Evolutionary conservation across 1,284 basidiomycete genomes (phyloP), one percentile per base, ranked within the genome.

Genomic region (Heterobasidion annosum): DNA sequence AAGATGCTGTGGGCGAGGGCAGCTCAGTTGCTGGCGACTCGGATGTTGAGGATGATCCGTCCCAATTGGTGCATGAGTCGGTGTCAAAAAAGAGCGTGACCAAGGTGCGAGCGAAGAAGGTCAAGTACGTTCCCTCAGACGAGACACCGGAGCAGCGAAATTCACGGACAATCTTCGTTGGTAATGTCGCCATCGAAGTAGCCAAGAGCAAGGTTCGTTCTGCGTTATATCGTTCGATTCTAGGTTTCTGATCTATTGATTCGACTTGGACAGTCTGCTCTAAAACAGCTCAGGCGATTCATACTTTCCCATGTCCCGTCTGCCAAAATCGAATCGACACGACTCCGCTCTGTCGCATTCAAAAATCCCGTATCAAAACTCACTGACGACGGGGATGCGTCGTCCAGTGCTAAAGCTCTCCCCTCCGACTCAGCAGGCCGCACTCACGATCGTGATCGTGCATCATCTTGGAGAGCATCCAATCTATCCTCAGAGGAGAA

Each of bases 281-380:
- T 78, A 68, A 90, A 90, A 63, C 78, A 82, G 62, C 71, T 94
- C 18, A 82, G 82, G 57, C 76, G 79, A 34, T 87, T 93, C 65
- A 76, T 96, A 57, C 71, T 90, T 25, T 72, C 81, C 1, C 78
- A 81, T 56, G 76, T 88, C 1, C 83, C 89, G 10, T 67, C 75
- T 0, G 82, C 87, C 54, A 90, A 88, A 72, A 85, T 94, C 58
- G 93, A 96, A 67, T 93, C 91, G 3, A 78, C 83, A n/a, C 88
- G 93, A 52, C 93, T 93, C 74, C 89, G 93, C 52, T 94, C 91
- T 15, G 81, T 95, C 45, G 85, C 93, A 0, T 96, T 96, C 71
- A 82, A 88, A 57, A 78, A 78, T 1, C 91, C 92, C 9, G 91
- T 90, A 0, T 70, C 83, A 9, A 77, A 81, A 56, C 74, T 85